Percentiles rank a stretch among this genome's conserved stretches.
These are phyloP conservation scores for Exophiala dermatitidis DNA, from an alignment of 2,329 filamentous ascomycete species.

Conservation along the genomic window DNA sequence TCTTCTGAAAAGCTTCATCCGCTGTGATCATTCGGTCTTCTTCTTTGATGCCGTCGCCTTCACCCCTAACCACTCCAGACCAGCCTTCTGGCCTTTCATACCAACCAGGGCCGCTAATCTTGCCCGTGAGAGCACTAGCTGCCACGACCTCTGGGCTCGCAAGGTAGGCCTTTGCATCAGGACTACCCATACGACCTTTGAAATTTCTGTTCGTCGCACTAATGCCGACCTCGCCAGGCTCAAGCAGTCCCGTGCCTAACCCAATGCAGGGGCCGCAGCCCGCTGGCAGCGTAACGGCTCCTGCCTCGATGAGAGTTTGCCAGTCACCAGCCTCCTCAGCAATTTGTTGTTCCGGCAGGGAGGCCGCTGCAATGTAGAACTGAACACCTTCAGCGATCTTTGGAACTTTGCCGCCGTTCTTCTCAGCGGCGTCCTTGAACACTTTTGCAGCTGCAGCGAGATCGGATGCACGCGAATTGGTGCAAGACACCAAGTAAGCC, in stretches of 20 bases:
- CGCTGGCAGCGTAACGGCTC: constrained; percentile 62
- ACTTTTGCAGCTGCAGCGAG: constrained; percentile 74
- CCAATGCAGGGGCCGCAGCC: constrained; percentile 85
- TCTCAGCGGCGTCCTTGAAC: constrained; percentile 66
- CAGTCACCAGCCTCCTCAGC: constrained; percentile 80
- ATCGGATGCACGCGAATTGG: constrained; percentile 76
- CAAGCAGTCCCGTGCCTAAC: constrained; percentile 68
- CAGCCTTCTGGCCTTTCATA: constrained; percentile 66
- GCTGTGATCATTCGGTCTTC: constrained; percentile 60
- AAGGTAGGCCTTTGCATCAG: constrained; percentile 74
- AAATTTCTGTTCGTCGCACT: constrained; percentile 81
- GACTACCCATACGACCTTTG: constrained; percentile 81
- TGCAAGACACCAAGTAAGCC: constrained; percentile 85
- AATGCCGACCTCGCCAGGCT: constrained; percentile 81
- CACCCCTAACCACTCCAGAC: constrained; percentile 56
- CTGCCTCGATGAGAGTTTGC: constrained; percentile 73
- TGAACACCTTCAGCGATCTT: constrained; percentile 70
- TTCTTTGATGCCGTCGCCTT: constrained; percentile 60
- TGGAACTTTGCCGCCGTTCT: constrained; percentile 54
- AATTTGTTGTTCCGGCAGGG: constrained; percentile 63
- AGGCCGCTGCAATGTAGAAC: constrained; percentile 87
- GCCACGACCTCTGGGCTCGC: constrained; percentile 87
- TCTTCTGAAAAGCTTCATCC: constrained; percentile 63
- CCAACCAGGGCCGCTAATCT: constrained; percentile 60
- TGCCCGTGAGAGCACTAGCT: constrained; percentile 64